These are phyloP conservation scores for Euptelea pleiosperma DNA, from an alignment of 164 flowering plant genomes.

Conservation along the genomic window DNA sequence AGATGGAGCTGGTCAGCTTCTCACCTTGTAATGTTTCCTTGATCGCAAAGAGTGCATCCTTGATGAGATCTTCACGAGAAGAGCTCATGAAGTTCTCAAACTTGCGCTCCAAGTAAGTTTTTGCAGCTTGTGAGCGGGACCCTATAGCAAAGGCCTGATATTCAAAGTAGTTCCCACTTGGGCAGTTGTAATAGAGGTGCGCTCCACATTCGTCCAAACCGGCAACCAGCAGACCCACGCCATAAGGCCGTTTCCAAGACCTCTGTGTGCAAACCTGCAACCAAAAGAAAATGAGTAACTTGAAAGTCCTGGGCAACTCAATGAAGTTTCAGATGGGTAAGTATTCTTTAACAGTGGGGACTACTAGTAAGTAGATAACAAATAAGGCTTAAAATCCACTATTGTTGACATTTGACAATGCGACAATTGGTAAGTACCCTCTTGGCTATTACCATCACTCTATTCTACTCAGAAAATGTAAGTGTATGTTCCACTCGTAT, in stretches of 20 bases:
- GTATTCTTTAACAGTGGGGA: too few relatives aligned
- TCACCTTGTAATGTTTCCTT: conserved; percentile 86
- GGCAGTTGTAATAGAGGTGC: conserved; percentile 60
- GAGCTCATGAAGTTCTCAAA: conserved; percentile 35
- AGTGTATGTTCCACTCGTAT: too few relatives aligned
- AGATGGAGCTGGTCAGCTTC: conserved; percentile 62
- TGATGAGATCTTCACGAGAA: conserved; percentile 61
- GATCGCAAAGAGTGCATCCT: conserved; percentile 76
- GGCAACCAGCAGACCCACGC: conserved; percentile 79
- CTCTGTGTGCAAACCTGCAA: conserved; percentile 77
- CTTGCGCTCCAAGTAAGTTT: conserved; percentile 71
- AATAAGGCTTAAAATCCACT: too few relatives aligned
- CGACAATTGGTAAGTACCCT: too few relatives aligned
- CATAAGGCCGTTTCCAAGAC: conserved; percentile 87
- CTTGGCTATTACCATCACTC: too few relatives aligned
- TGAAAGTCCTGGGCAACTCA: too few relatives aligned
- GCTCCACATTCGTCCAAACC: conserved; percentile 56
- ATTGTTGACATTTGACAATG: too few relatives aligned
- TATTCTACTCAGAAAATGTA: too few relatives aligned
- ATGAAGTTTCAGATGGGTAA: too few relatives aligned
- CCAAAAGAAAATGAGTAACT: background rate
- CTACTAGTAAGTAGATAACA: too few relatives aligned
- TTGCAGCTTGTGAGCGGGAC: conserved; percentile 84
- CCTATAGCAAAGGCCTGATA: conserved; percentile 87
- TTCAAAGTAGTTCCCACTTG: conserved; percentile 82